phyloP scores from a whole-genome alignment of 352 stramenopile species.

The Phytophthora europaea region DNA sequence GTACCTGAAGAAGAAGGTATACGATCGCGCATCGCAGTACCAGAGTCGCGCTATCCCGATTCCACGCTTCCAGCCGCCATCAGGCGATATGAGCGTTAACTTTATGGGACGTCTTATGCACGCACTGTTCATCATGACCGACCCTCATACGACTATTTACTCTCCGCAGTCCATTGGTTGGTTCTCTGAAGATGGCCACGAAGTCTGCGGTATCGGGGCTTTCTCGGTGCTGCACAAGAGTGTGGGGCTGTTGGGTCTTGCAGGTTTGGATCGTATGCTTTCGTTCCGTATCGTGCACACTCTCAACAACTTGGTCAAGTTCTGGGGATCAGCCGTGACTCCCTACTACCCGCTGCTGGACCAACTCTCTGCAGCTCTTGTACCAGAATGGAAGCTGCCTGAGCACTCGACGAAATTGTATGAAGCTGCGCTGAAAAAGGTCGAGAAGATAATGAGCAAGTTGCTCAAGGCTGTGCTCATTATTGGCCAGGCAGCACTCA shows the following conservation, averaged over 20 bases:
- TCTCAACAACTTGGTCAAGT: constrained; percentile 95
- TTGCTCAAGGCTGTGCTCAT: constrained; percentile 94
- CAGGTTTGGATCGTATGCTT: constrained; percentile 94
- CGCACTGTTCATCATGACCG: constrained; percentile 94
- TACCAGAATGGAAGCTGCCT: constrained; percentile 91
- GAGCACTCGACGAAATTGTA: constrained; percentile 90
- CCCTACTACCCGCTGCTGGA: constrained; percentile 93
- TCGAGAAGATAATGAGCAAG: constrained; percentile 96
- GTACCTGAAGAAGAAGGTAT: constrained; percentile 96
- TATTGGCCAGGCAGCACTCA: constrained; percentile 95
- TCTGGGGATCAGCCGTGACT: constrained; percentile 90
- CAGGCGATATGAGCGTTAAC: constrained; percentile 89
- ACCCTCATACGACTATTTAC: constrained; percentile 93
- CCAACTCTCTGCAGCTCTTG: constrained; percentile 85
- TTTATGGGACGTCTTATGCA: constrained; percentile 96
- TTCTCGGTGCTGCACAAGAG: constrained; percentile 93
- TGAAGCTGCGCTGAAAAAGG: constrained; percentile 91
- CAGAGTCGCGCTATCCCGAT: constrained; percentile 95
- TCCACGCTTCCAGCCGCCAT: constrained; percentile 88
- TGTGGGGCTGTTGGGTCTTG: constrained; percentile 92
- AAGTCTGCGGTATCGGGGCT: constrained; percentile 92
- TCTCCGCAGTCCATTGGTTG: constrained; percentile 93
- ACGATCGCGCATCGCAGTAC: constrained; percentile 91
- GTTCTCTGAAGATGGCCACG: constrained; percentile 88
- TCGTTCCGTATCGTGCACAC: constrained; percentile 94